Evolutionary conservation across 1,284 basidiomycete genomes (phyloP), one percentile per base, ranked within the genome.

Genomic region (Sporisorium sorghi): DNA sequence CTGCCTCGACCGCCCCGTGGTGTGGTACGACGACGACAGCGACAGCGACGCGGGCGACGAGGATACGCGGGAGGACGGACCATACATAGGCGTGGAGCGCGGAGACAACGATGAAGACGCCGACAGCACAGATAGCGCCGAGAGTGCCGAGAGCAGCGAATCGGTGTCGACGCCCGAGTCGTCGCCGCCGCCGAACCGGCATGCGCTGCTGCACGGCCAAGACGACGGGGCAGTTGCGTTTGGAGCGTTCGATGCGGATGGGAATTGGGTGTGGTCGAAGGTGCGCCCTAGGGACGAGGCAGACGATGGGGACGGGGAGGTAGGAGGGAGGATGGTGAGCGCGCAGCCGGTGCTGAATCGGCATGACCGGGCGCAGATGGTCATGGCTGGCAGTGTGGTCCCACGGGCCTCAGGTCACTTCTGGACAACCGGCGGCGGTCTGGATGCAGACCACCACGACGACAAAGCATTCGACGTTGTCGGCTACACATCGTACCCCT

Each of bases 71-170:
- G 23, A 24, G 11, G 35, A 19, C 10, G 37, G 37, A 40, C n/a
- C n/a, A 15, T 17, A 19, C 9, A 12, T 14, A 12, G 30, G 5
- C 11, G 49, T 17, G 14, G 33, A 7, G 32, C 21, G 24, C 11
- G 33, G 15, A 39, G 23, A 26, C 14, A 23, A 17, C 3, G 40
- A 15, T 4, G 40, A 48, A 43, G 65, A 65, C 33, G 28, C 46
- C 19, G 54, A 68, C 50, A 73, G 70, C 40, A 21, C 51, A 23
- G 30, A 26, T 10, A 68, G 60, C 43, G 35, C 44, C 9, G 70
- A 73, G 5, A 68, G 60, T 47, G 35, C 44, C 9, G 70, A 73
- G 5, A 73, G 64, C 42, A 39, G 35, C 44, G 64, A 68, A 14
- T 63, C 64, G 52, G 24, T 60, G 15, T 58, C 44, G 47, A 69